Evolutionary conservation across 1,284 basidiomycete genomes (phyloP).

Genomic region (Malassezia equina): DNA sequence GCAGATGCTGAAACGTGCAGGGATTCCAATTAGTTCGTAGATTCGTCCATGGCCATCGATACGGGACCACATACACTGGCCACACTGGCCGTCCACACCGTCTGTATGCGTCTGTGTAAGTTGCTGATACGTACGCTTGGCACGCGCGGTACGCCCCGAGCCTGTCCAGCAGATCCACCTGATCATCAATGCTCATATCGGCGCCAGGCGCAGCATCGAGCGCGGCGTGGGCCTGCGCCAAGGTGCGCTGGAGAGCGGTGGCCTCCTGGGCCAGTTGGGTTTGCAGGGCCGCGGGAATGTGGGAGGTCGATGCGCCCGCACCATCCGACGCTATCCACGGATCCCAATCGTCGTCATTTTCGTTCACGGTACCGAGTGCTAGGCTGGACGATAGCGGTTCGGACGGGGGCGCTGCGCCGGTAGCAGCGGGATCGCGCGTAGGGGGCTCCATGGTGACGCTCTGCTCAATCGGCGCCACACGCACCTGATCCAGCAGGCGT

Average conservation of each 20-base stretch:
- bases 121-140: conserved; percentile 7
- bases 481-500: conserved; percentile 1
- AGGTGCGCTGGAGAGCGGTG: neutral
- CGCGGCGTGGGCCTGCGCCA: neutral
- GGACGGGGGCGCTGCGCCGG: neutral
- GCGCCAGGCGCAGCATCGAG: conserved; percentile 7
- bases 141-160: conserved; percentile 1
- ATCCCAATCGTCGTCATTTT: conserved; percentile 14
- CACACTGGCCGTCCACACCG: neutral
- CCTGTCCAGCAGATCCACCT: neutral
- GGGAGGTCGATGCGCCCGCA: neutral
- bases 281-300: neutral
- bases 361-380: conserved; percentile 14
- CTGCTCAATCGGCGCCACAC: neutral
- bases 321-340: neutral
- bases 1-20: conserved; percentile 53
- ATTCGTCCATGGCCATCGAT: neutral
- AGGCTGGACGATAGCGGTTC: conserved; percentile 1
- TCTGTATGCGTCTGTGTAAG: neutral
- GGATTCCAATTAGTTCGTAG: neutral
- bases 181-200: conserved; percentile 6
- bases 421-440: neutral
- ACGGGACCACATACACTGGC: neutral
- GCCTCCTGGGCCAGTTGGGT: conserved; percentile 10
- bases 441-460: neutral